Base-by-base conservation (phyloP, 768 basidiomycete species). In the Tricholoma flavovirens region DNA sequence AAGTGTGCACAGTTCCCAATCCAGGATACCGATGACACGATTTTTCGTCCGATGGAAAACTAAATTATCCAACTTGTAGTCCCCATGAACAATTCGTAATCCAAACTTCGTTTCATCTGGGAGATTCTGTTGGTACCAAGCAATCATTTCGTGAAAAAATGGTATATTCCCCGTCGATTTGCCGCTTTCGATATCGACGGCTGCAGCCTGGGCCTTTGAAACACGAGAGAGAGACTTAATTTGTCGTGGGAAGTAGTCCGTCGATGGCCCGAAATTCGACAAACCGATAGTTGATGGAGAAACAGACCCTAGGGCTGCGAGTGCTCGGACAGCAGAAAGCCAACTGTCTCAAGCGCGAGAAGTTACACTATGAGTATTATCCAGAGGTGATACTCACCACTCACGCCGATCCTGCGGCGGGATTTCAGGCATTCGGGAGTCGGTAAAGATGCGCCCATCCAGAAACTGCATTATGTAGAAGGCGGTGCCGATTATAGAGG, bases 391-490 rank as follows among this genome's bases (percentile, higher is more conserved):
- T 1, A 72, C 83, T 33, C 61, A 88, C 92, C 90, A 89, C 70
- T 88, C 84, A 53, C 79, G 75, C 65, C 88, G 74, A 62, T 87
- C 86, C 53, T 78, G 64, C 2, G 79, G 75, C 4, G 80, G 65
- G 1, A 92, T 72, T 64, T 89, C 85, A 0, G 82, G 81, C 84
- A 97, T 86, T 58, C 83, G 71, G 7, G 81, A 74, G 69, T 98
- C 89, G 11, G 91, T 90, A 73, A 97, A 99, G 62, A 98, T 95
- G 48, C 97, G 81, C 0, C 96, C 96, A 19, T 96, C 86, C 45
- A 98, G 66, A 67, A 90, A 98, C 67, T 98, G 89, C 96, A 99
- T 98, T 45, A 98, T 80, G 67, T 97, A 98, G 73, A 98, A 98
- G 2, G 88, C 83, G 21, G 93, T 93, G 3, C 95, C 96, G 17